These are phyloP conservation scores for Furcasterigmium furcatum DNA, from an alignment of 2,329 filamentous ascomycete species.

Conservation along the genomic window DNA sequence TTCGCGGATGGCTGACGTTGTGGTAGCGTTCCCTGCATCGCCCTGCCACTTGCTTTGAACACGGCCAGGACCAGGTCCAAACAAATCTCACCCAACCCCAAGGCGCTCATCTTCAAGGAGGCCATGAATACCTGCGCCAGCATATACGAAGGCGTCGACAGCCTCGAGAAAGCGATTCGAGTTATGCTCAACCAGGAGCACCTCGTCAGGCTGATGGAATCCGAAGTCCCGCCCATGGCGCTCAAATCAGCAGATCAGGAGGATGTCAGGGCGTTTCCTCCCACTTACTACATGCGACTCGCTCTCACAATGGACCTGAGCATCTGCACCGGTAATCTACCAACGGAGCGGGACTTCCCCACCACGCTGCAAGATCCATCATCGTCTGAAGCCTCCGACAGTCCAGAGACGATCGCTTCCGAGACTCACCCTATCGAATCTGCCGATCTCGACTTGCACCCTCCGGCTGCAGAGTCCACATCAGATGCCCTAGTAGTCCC, in stretches of 20 bases:
- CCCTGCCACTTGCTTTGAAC: neutral
- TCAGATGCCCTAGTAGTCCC: too few relatives aligned
- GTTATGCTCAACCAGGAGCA: conserved; percentile 1
- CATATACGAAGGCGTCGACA: conserved; percentile 1
- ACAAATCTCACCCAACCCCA: neutral
- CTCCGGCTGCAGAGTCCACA: too few relatives aligned
- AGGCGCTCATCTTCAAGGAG: conserved; percentile 1
- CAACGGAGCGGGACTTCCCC: neutral
- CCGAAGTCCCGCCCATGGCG: neutral
- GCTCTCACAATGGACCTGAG: conserved; percentile 2
- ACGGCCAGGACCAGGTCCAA: neutral
- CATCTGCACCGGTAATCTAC: neutral
- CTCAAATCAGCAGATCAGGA: neutral
- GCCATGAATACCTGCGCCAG: neutral
- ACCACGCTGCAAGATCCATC: neutral
- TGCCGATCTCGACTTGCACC: too few relatives aligned
- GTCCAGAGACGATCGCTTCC: too few relatives aligned
- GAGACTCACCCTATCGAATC: too few relatives aligned
- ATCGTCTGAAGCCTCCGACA: neutral
- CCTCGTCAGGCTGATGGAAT: too few relatives aligned
- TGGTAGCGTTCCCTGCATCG: neutral
- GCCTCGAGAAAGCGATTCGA: neutral
- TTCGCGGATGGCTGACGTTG: neutral
- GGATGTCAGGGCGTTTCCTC: neutral
- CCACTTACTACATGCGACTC: neutral